phyloP scores from a whole-genome alignment of 192 early-diverging fungal species.

The Gaertneriomyces semiglobifer region DNA sequence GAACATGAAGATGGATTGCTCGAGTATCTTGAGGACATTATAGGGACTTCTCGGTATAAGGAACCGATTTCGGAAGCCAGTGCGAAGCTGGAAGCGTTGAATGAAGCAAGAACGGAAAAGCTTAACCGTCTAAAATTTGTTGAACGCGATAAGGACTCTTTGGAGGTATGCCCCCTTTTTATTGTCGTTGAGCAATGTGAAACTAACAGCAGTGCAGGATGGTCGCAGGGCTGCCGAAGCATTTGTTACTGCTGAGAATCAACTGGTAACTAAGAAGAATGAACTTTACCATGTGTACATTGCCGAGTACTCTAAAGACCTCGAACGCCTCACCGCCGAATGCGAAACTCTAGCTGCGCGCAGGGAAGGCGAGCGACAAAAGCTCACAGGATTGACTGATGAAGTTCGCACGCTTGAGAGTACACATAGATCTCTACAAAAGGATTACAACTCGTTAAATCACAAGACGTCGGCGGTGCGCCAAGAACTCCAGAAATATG shows the following conservation, averaged over 20 bases:
- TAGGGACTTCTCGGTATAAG: conserved; percentile 90
- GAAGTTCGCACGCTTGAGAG: conserved; percentile 63
- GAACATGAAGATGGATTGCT: conserved; percentile 94
- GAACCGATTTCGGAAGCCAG: conserved; percentile 72
- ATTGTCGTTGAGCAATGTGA: not conserved
- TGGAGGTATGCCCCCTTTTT: conserved; percentile 55
- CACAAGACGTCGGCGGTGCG: conserved; percentile 54
- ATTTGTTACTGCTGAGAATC: conserved; percentile 79
- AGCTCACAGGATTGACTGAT: conserved; percentile 58
- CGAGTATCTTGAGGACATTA: conserved; percentile 98
- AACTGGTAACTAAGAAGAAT: conserved; percentile 67
- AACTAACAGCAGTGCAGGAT: not conserved
- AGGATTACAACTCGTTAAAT: conserved; percentile 50
- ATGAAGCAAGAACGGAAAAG: conserved; percentile 72
- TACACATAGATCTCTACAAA: conserved; percentile 45
- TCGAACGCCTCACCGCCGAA: conserved; percentile 45
- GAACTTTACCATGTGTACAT: conserved; percentile 71
- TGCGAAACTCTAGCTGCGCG: conserved; percentile 48
- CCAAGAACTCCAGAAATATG: conserved; percentile 57
- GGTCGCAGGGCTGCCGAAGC: conserved; percentile 75
- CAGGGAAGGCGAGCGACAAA: conserved; percentile 58
- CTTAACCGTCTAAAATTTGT: conserved; percentile 83
- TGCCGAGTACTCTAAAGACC: conserved; percentile 57
- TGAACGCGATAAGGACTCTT: conserved; percentile 76
- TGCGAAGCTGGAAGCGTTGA: conserved; percentile 68